A percentile compares a stretch with the other conserved stretches of the same genome.
These are phyloP conservation scores for Bisporella sp. DNA, from an alignment of 2,329 filamentous ascomycete genomes.

Conservation along the genomic window DNA sequence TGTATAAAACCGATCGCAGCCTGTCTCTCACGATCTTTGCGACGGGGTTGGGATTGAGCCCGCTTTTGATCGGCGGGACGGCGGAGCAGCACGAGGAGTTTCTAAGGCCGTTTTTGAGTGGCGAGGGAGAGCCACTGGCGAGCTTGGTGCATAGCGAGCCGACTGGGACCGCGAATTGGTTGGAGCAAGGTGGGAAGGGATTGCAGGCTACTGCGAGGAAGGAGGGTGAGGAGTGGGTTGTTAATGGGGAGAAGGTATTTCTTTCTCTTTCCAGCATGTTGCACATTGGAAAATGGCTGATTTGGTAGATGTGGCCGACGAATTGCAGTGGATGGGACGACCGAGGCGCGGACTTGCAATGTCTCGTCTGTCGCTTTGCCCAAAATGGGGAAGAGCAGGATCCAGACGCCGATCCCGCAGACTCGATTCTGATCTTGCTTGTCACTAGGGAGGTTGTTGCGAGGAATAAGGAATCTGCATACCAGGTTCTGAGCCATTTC, in stretches of 20 bases:
- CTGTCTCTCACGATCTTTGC: constrained; percentile 43
- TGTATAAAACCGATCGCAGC: constrained; percentile 43
- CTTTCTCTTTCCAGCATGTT: background rate
- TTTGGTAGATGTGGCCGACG: constrained; percentile 42
- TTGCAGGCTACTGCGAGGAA: constrained; percentile 40
- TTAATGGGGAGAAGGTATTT: constrained; percentile 45
- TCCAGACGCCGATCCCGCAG: constrained; percentile 22
- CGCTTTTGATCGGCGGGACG: constrained; percentile 39
- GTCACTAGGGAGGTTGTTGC: constrained; percentile 41
- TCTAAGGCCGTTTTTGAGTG: constrained; percentile 39
- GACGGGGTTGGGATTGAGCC: constrained; percentile 44
- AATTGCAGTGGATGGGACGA: constrained; percentile 48
- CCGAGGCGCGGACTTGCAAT: constrained; percentile 43
- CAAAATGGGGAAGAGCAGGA: constrained; percentile 11
- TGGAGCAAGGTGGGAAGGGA: constrained; percentile 41
- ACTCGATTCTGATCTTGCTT: constrained; percentile 40
- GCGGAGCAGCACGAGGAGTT: constrained; percentile 34
- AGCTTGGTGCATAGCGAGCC: constrained; percentile 46
- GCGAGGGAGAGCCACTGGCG: constrained; percentile 39
- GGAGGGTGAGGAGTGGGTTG: constrained; percentile 43
- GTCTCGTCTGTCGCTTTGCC: constrained; percentile 40
- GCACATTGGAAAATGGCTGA: background rate
- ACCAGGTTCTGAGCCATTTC: constrained; percentile 38
- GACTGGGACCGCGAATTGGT: constrained; percentile 41
- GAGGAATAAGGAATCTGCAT: constrained; percentile 35